Conservation (phyloP, 2,329 filamentous ascomycete genomes). For the Dactylellina sp. region DNA sequence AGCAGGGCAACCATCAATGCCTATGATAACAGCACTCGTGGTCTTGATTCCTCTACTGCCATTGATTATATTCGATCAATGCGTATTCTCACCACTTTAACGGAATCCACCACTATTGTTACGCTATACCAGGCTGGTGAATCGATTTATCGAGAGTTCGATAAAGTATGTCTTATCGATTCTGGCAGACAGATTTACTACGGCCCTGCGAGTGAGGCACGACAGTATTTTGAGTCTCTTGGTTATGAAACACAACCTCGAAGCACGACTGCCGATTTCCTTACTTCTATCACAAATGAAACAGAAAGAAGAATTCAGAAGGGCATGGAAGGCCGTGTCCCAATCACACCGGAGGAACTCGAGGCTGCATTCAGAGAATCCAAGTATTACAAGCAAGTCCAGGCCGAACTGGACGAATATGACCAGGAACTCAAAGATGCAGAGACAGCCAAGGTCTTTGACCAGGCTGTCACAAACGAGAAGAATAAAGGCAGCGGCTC, state of each 20-base stretch:
- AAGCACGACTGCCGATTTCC: constrained; percentile 80
- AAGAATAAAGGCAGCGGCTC: constrained; percentile 77
- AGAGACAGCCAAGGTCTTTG: constrained; percentile 74
- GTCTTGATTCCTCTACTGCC: constrained; percentile 82
- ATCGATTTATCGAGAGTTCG: constrained; percentile 78
- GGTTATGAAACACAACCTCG: constrained; percentile 71
- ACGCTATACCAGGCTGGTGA: constrained; percentile 79
- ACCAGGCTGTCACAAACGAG: constrained; percentile 73
- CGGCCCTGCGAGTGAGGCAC: constrained; percentile 72
- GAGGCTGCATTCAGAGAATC: constrained; percentile 76
- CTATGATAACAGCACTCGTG: constrained; percentile 84
- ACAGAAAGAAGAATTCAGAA: constrained; percentile 75
- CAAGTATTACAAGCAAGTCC: constrained; percentile 71
- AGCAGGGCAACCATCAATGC: constrained; percentile 79
- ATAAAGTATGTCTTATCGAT: constrained; percentile 84
- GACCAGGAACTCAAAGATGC: constrained; percentile 71
- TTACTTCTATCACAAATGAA: constrained; percentile 80
- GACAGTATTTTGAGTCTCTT: constrained; percentile 74
- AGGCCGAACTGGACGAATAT: constrained; percentile 73
- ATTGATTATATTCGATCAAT: constrained; percentile 79
- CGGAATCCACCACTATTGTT: constrained; percentile 76
- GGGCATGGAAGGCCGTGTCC: constrained; percentile 75
- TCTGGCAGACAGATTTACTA: constrained; percentile 76
- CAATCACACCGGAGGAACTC: constrained; percentile 77
- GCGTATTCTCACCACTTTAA: constrained; percentile 80